These are phyloP conservation scores for Chenopodium quinoa DNA, from an alignment of 148 eudicot species.

Conservation along the genomic window DNA sequence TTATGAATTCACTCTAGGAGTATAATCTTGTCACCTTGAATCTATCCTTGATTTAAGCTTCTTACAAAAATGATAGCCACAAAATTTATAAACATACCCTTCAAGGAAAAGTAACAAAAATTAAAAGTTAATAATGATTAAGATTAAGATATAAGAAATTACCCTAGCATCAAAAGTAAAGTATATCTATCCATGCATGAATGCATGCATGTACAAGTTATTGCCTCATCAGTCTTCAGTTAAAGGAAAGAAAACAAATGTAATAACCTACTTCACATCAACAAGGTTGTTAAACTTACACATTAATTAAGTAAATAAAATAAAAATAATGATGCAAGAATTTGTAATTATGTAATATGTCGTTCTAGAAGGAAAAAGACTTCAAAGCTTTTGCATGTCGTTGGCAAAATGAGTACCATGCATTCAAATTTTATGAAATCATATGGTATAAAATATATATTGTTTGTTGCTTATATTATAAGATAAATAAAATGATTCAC, in stretches of 20 bases:
- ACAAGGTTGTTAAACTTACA: neutral
- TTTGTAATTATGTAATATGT: no score
- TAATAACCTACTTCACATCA: neutral
- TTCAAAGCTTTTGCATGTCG: constrained; percentile 4
- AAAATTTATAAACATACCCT: neutral
- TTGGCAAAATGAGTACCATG: constrained; percentile 13
- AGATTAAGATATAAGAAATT: neutral
- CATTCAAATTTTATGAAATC: neutral
- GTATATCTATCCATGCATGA: neutral
- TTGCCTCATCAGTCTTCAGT: neutral
- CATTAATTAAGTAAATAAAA: neutral
- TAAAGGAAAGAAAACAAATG: neutral
- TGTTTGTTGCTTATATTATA: neutral
- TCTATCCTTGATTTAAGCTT: no score
- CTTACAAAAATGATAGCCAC: no score
- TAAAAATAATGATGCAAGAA: neutral
- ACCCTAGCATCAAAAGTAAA: neutral
- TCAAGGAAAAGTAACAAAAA: neutral
- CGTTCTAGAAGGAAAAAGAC: constrained; percentile 11
- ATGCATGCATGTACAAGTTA: neutral
- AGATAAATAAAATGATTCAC: neutral
- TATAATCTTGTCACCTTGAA: no score
- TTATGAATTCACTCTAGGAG: no score
- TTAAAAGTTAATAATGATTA: neutral
- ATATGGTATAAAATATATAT: neutral